Conservation (phyloP, 2,329 filamentous ascomycete species). For the Colletotrichum echinochloae region DNA sequence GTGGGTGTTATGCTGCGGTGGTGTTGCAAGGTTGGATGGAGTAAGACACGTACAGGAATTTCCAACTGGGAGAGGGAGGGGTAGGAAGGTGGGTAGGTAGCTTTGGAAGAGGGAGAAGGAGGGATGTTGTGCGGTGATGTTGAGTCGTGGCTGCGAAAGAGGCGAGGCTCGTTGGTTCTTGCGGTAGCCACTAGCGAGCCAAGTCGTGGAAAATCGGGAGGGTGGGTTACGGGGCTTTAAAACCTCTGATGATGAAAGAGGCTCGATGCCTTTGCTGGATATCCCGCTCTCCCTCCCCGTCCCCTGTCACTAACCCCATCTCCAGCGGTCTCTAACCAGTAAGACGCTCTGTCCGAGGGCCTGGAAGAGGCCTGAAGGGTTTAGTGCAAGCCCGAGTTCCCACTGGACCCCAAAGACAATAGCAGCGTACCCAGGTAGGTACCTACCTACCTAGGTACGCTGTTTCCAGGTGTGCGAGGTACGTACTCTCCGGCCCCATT, state of each 20-base stretch:
- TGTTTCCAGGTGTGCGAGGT: conserved; percentile 2
- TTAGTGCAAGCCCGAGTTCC: conserved; percentile 7
- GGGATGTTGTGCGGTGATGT: conserved; percentile 18
- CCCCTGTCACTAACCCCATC: not conserved
- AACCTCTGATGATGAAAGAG: conserved; percentile 43
- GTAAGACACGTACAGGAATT: conserved; percentile 31
- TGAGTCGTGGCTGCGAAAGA: conserved; percentile 14
- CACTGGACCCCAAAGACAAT: not conserved
- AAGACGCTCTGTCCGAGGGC: conserved; percentile 1
- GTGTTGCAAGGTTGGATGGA: conserved; percentile 11
- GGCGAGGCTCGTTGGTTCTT: conserved; percentile 12
- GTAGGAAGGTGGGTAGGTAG: not conserved
- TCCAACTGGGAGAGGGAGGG: conserved; percentile 2
- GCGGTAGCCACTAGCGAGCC: conserved; percentile 14
- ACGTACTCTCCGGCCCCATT: conserved; percentile 15
- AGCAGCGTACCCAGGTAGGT: conserved; percentile 3
- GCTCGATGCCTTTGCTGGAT: conserved; percentile 28
- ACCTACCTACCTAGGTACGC: no score
- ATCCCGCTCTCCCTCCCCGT: not conserved
- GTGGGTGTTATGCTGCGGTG: conserved; percentile 10
- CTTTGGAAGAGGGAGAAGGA: not conserved
- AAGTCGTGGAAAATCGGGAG: conserved; percentile 39
- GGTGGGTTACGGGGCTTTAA: conserved; percentile 41
- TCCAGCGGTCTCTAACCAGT: not conserved
- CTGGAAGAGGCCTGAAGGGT: conserved; percentile 1